These are phyloP conservation scores for Nicotiana tomentosiformis DNA, from an alignment of 257 asterid species.

Conservation along the genomic window DNA sequence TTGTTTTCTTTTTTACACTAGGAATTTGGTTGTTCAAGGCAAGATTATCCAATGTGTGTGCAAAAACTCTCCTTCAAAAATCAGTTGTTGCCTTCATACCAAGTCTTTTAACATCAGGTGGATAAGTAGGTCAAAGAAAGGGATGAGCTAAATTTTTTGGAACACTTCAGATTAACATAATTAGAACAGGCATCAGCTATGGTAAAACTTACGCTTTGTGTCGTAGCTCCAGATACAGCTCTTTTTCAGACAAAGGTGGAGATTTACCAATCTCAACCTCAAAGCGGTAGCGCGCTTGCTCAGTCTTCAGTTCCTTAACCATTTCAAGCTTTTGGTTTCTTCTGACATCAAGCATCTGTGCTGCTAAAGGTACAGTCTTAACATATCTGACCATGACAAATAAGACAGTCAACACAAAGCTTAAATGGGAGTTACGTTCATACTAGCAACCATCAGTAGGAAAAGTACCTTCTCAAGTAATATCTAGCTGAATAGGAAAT, in stretches of 20 bases:
- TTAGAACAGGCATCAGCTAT: background rate
- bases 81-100: background rate
- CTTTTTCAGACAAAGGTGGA: slow-evolving; percentile 89
- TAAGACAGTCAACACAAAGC: background rate
- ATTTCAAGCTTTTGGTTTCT: slow-evolving; percentile 78
- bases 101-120: background rate
- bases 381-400: slow-evolving; percentile 66
- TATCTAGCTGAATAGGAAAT: background rate
- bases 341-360: slow-evolving; percentile 81
- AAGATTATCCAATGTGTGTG: background rate
- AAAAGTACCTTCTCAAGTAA: background rate
- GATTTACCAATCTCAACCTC: slow-evolving; percentile 98
- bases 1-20: background rate
- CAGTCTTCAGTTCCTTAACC: slow-evolving; percentile 64
- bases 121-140: background rate
- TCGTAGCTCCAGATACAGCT: slow-evolving; percentile 66
- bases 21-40: background rate
- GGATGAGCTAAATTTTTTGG: background rate
- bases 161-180: slow-evolving; percentile 1
- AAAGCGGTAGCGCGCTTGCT: slow-evolving; percentile 80
- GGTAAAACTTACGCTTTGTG: slow-evolving; percentile 69
- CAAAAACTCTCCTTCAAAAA: background rate
- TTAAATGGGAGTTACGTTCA: background rate
- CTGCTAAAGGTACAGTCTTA: slow-evolving; percentile 87
- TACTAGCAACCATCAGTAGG: background rate